A percentile compares a stretch with the other conserved stretches of the same genome.
Conservation (phyloP, 768 basidiomycete genomes). For the Mrakia frigida region DNA sequence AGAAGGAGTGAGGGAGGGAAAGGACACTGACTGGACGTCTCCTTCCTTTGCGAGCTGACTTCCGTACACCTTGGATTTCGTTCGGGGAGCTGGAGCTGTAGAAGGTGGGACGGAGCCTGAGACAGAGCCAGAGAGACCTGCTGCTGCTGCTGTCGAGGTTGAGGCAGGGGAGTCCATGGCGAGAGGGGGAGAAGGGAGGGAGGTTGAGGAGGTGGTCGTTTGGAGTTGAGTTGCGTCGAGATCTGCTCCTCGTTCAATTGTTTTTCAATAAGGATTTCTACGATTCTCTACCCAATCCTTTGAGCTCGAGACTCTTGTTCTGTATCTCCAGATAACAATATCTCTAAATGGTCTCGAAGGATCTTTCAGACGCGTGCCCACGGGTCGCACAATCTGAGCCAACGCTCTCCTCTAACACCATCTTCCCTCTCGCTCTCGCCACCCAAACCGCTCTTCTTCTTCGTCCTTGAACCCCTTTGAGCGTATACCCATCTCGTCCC, state of each 20-base stretch:
- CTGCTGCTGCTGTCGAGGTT: neutral
- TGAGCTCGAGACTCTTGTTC: too few relatives aligned
- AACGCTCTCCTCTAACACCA: too few relatives aligned
- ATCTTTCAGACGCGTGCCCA: too few relatives aligned
- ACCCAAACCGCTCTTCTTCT: too few relatives aligned
- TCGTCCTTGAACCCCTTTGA: too few relatives aligned
- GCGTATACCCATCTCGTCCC: neutral
- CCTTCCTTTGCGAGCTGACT: constrained; percentile 20
- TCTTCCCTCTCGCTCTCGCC: too few relatives aligned
- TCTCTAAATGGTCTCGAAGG: too few relatives aligned
- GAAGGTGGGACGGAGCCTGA: neutral
- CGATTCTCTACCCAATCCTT: too few relatives aligned
- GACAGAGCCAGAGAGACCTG: neutral
- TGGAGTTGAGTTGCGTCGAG: too few relatives aligned
- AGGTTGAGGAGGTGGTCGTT: neutral
- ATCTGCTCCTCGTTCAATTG: neutral
- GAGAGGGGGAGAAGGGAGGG: neutral
- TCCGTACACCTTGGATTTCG: constrained; percentile 24
- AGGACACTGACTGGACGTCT: constrained; percentile 22
- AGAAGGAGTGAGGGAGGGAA: neutral
- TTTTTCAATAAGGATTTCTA: neutral
- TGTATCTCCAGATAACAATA: too few relatives aligned
- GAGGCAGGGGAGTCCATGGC: constrained; percentile 9
- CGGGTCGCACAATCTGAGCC: too few relatives aligned
- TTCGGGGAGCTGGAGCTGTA: neutral